Conservation (phyloP, 1,284 basidiomycete species). For the Cystobasidium pallidum region DNA sequence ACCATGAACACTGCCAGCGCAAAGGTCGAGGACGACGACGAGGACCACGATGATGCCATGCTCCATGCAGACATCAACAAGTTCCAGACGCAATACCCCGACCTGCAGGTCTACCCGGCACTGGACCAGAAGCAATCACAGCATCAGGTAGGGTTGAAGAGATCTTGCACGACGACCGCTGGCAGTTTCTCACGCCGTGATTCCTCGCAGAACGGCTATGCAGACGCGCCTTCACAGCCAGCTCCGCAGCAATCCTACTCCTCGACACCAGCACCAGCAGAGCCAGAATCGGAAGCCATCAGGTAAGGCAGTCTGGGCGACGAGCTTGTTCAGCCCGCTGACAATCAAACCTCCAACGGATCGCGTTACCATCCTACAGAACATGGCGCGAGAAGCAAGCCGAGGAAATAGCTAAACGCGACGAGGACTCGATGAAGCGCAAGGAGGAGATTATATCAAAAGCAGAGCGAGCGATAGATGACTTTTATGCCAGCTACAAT, state of each 20-base stretch:
- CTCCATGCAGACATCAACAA: slow-evolving; percentile 47
- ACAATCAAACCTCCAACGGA: neutral
- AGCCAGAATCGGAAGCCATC: slow-evolving; percentile 45
- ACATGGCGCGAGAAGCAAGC: slow-evolving; percentile 87
- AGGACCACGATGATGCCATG: slow-evolving; percentile 37
- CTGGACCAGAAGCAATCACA: slow-evolving; percentile 18
- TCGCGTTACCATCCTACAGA: slow-evolving; percentile 58
- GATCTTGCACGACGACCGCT: neutral
- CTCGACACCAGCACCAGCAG: slow-evolving; percentile 26
- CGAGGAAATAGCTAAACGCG: slow-evolving; percentile 79
- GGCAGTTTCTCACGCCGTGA: neutral
- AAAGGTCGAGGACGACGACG: slow-evolving; percentile 48
- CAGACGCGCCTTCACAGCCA: slow-evolving; percentile 12
- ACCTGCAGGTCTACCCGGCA: slow-evolving; percentile 49
- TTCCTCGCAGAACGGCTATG: slow-evolving; percentile 43
- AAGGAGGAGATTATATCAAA: slow-evolving; percentile 83
- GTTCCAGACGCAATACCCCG: slow-evolving; percentile 55
- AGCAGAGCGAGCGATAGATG: slow-evolving; percentile 90
- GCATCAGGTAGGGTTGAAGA: slow-evolving; percentile 8
- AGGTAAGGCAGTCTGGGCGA: slow-evolving; percentile 7
- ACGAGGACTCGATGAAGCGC: slow-evolving; percentile 72
- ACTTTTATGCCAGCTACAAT: slow-evolving; percentile 94
- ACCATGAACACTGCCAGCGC: slow-evolving; percentile 29
- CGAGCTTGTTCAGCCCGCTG: neutral
- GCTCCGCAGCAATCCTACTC: slow-evolving; percentile 16